Evolutionary conservation across 2,329 filamentous ascomycete species (phyloP).

Genomic region (Colletotrichum destructivum): DNA sequence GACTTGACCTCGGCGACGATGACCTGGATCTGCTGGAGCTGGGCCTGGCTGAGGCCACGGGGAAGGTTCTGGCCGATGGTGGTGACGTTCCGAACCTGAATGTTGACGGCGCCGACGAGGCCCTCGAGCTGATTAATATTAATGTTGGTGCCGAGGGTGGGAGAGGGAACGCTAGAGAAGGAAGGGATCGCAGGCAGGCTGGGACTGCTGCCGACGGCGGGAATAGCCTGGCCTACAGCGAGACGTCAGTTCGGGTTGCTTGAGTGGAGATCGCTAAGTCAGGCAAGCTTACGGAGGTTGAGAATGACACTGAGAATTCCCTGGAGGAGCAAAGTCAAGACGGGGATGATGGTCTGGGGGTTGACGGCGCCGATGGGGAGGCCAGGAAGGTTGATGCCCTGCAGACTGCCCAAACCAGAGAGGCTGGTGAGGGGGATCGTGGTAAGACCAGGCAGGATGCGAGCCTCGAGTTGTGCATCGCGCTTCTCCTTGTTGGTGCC

Average conservation of each 20-base stretch:
- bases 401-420: background rate
- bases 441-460: background rate
- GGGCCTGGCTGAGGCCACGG: background rate
- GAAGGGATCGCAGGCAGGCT: background rate
- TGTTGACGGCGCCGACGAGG: constrained; percentile 13
- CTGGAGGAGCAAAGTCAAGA: background rate
- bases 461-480: constrained; percentile 1
- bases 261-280: background rate
- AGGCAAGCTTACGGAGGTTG: background rate
- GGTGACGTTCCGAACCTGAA: background rate
- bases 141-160: background rate
- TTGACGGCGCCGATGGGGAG: background rate
- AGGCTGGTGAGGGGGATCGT: background rate
- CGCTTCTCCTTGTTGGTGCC: constrained; percentile 7
- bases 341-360: fast-evolving
- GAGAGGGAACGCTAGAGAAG: background rate
- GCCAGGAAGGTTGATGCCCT: background rate
- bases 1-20: background rate
- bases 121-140: background rate
- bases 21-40: background rate
- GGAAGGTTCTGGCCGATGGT: background rate
- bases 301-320: background rate
- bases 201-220: background rate
- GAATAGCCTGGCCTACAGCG: background rate
- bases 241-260: background rate